Conservation (phyloP, 208 protist species). For the Leishmania arabica region DNA sequence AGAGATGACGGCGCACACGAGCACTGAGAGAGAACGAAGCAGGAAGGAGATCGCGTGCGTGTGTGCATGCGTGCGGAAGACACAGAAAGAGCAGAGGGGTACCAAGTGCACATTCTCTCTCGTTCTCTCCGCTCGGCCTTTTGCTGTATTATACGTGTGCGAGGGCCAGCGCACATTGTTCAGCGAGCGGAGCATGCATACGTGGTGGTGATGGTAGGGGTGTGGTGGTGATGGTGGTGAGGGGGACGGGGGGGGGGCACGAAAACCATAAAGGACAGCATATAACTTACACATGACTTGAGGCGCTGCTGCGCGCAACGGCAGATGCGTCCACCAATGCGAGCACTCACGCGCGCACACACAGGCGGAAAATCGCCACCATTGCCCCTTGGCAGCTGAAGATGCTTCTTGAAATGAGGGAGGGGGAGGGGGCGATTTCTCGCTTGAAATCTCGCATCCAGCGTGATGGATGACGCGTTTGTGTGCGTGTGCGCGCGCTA, state of each 20-base stretch:
- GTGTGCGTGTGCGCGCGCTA: not conserved
- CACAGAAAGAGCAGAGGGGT: not conserved
- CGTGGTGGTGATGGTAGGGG: not conserved
- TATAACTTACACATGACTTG: not conserved
- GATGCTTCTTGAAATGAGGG: not conserved
- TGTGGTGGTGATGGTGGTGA: not conserved
- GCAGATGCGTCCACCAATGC: not conserved
- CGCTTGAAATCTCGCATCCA: not conserved
- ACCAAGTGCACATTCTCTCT: not conserved
- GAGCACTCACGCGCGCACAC: not conserved
- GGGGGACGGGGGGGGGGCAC: not conserved
- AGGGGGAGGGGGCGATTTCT: not conserved
- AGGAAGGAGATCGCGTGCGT: not conserved
- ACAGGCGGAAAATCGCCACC: not conserved
- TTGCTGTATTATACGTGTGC: slow-evolving; percentile 1
- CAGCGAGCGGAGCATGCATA: too few relatives aligned
- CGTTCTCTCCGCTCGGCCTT: not conserved
- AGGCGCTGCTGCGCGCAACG: not conserved
- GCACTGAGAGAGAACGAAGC: not conserved
- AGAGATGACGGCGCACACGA: not conserved
- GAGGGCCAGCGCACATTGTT: not conserved
- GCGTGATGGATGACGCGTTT: not conserved
- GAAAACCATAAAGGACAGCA: not conserved
- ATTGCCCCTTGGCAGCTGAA: not conserved
- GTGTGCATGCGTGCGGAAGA: not conserved